Evolutionary conservation across 495 filamentous ascomycete genomes (phyloP), one percentile per base, ranked within the genome.

Genomic region (Hypoxylon lienhwacheense): DNA sequence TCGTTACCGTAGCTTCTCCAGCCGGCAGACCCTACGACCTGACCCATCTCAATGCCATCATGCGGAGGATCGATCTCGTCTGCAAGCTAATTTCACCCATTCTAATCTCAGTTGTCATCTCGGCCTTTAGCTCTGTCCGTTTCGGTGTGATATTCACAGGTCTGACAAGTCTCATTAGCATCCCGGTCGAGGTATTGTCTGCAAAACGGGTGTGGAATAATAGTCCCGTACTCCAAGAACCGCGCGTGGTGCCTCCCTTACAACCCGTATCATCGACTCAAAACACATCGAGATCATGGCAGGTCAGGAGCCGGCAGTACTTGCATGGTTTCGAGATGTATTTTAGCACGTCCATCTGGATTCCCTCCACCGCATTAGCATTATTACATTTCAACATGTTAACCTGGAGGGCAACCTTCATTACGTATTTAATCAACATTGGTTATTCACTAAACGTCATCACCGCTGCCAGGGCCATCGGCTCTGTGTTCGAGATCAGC

Each of bases 21-120:
- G 47, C 54, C 21, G 66, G 66, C 2, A 37, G 53, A 8, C 49
- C 58, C 8, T 72, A 75, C 36, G 67, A 73, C 25, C 48, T 77
- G 4, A 70, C 75, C 5, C 63, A 73, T 26, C 47, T 86, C 5
- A 88, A 87, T 61, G 74, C 85, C 0, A 74, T 74, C 3, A 88
- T 88, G 84, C 73, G 86, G 33, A 73, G 85, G 7, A 88, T 89
- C 47, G 86, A 89, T 61, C 75, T 89, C 11, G 70, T 82, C 29
- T 88, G 85, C 72, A 89, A 89, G 61, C 77, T 89, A 12, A 44
- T 83, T 8, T 82, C 77, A 0, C 86, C 86, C 0, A 67, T 85
- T 0, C 67, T 81, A 17, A 80, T 85, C 22, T 80, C 82, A 5
- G 48, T 77, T 1, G 55, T 85, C n/a, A 64, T 73, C 32, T 67